These are phyloP conservation scores for Hypoxylon lienhwacheense DNA, from an alignment of 495 filamentous ascomycete genomes.

Conservation along the genomic window DNA sequence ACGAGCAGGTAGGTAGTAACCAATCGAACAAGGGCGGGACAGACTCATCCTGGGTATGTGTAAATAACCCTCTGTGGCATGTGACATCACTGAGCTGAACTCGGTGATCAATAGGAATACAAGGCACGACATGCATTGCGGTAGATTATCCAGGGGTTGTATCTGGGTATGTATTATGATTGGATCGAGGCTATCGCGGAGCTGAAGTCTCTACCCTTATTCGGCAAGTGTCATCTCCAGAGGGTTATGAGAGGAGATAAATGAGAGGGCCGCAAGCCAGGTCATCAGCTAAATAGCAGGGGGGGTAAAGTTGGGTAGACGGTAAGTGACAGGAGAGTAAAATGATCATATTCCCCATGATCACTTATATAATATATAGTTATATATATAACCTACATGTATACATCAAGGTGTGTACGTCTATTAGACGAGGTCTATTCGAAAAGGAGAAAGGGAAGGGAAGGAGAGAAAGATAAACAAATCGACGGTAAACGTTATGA, in stretches of 20 bases:
- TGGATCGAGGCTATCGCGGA: conserved; percentile 16
- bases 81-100: conserved; percentile 33
- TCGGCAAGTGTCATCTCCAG: conserved; percentile 12
- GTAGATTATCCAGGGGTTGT: conserved; percentile 4
- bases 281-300: conserved; percentile 9
- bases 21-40: not conserved
- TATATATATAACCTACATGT: no score
- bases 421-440: no score
- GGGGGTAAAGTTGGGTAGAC: conserved; percentile 6
- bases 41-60: conserved; percentile 2
- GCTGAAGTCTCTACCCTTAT: not conserved
- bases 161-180: conserved; percentile 23
- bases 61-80: conserved; percentile 16
- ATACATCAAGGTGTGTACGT: no score
- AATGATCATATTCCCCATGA: conserved; percentile 1
- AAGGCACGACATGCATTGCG: conserved; percentile 20
- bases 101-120: conserved; percentile 2
- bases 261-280: not conserved
- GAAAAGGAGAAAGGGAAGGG: no score
- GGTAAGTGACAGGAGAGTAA: not conserved
- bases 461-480: no score
- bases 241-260: conserved; percentile 1
- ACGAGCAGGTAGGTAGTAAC: conserved; percentile 11
- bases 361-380: conserved; percentile 18
- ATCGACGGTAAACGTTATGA: no score